Evolutionary conservation across 139 green algal genomes (phyloP), one percentile per base, ranked within the genome.

Genomic region (Astrephomene gubernaculifera): DNA sequence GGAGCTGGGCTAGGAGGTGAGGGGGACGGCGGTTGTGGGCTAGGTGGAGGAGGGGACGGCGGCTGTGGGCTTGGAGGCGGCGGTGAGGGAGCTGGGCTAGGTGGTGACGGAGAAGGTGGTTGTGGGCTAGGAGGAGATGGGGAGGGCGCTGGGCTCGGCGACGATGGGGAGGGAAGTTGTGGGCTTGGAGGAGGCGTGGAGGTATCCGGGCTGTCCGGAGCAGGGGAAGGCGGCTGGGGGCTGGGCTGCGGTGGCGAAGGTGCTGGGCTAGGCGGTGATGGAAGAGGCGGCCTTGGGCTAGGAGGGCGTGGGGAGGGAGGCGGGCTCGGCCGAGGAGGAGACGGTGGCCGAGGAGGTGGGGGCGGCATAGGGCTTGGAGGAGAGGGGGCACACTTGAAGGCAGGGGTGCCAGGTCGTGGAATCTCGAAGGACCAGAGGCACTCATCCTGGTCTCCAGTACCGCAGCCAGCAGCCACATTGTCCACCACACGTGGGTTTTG

Each of bases 391-490:
- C 70, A 78, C 29, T 78, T 78, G 41, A 54, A 78, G 29, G 12
- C 43, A 0, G 70, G 41, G 7, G 70, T 78, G 33, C 70, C 43
- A 12, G 43, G 43, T 7, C 43, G 43, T 0, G 70, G 70, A 14
- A 61, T 33, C 1, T 63, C 25, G 10, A 78, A 61, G 9, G 27
- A n/a, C 43, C 70, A 78, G 21, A 78, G 43, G 2, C 65, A 72
- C 36, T 72, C 65, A 27, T 72, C 35, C 65, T 72, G 65, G 36
- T 72, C 65, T 5, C 65, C 65, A 17, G 65, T 72, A 6, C 65
- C 65, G 65, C 65, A 72, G 8, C 65, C 65, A 35, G 65, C 65
- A 35, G 49, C 35, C 35, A 36, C 29, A 10, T 49, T 49, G 65
- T 72, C 49, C 14, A 72, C 65, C 10, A n/a, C 21, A 10, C 65